phyloP scores from a whole-genome alignment of 495 filamentous ascomycete genomes.

The Rostrohypoxylon terebratum region DNA sequence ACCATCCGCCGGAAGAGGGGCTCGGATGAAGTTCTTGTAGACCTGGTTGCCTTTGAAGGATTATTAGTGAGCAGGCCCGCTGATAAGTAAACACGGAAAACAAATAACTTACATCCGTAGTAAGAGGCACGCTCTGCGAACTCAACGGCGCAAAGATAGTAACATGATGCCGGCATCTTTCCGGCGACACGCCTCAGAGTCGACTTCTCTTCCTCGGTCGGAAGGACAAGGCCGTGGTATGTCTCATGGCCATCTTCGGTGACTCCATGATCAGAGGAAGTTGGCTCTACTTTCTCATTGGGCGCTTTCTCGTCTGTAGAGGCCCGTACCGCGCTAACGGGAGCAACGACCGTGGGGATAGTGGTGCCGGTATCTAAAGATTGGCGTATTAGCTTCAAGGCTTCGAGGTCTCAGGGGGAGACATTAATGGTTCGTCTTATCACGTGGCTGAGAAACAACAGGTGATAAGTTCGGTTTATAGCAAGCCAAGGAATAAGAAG shows the following conservation, averaged over 20 bases:
- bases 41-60: constrained; percentile 55
- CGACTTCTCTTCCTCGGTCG: constrained; percentile 64
- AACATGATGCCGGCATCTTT: constrained; percentile 59
- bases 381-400: constrained; percentile 14
- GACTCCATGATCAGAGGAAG: background rate
- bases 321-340: constrained; percentile 44
- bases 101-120: constrained; percentile 53
- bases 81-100: background rate
- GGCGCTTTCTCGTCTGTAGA: constrained; percentile 43
- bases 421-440: background rate
- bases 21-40: constrained; percentile 71
- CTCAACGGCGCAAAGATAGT: constrained; percentile 66
- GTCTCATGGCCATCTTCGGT: constrained; percentile 46
- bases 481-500: background rate
- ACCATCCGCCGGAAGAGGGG: constrained; percentile 64
- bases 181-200: constrained; percentile 66
- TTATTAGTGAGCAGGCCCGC: background rate
- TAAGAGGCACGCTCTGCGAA: constrained; percentile 71
- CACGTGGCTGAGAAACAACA: background rate
- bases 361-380: constrained; percentile 43
- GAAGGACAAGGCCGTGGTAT: constrained; percentile 57
- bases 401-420: background rate
- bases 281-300: constrained; percentile 23
- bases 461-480: background rate
- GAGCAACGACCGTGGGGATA: constrained; percentile 39